These are phyloP conservation scores for Suillus weaverae DNA, from an alignment of 768 basidiomycete species.

Conservation along the genomic window DNA sequence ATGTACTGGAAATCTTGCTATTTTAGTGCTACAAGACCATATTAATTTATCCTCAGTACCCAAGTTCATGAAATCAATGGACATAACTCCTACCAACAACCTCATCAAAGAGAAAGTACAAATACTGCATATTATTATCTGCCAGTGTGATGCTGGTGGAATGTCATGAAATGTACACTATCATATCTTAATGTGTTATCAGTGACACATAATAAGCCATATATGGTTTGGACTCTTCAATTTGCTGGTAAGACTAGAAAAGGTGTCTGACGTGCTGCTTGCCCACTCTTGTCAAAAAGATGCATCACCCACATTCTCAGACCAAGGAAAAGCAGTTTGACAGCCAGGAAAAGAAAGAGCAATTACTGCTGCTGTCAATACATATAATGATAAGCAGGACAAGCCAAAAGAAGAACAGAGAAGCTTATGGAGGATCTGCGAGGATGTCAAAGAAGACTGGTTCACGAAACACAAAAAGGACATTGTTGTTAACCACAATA, in stretches of 20 bases:
- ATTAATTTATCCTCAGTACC: neutral
- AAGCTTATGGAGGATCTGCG: slow-evolving; percentile 13
- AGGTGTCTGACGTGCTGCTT: too few relatives aligned
- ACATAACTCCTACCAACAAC: neutral
- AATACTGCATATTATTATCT: too few relatives aligned
- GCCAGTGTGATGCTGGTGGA: too few relatives aligned
- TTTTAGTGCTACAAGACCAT: neutral
- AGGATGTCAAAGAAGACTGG: slow-evolving; percentile 12
- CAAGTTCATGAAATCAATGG: neutral
- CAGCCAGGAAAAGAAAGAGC: neutral
- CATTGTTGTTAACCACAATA: slow-evolving; percentile 15
- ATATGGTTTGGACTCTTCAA: too few relatives aligned
- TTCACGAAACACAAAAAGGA: slow-evolving; percentile 12
- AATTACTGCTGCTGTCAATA: slow-evolving; percentile 1
- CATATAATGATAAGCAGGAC: neutral
- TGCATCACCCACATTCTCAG: too few relatives aligned
- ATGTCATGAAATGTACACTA: too few relatives aligned
- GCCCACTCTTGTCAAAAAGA: too few relatives aligned
- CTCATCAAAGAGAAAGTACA: neutral
- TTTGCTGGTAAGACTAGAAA: too few relatives aligned
- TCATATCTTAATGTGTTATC: too few relatives aligned
- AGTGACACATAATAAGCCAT: too few relatives aligned
- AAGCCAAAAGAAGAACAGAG: slow-evolving; percentile 2
- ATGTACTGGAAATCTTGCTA: neutral
- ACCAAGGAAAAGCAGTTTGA: too few relatives aligned